Conservation (phyloP, 768 basidiomycete species). For the Collybiopsis luxurians region DNA sequence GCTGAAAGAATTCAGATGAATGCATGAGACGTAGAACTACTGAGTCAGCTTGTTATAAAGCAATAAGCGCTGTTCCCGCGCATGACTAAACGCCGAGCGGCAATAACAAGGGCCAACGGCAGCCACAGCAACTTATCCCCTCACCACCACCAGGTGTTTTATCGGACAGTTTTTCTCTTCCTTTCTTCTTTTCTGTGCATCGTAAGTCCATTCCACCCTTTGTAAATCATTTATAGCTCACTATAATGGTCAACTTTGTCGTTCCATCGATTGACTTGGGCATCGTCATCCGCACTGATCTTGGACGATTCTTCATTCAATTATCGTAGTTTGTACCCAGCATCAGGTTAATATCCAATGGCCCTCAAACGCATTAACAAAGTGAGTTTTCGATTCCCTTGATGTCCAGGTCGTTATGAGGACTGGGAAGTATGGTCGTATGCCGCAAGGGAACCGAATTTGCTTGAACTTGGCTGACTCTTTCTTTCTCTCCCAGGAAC, state of each 20-base stretch:
- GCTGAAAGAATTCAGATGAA: no score
- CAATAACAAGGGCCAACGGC: slow-evolving; percentile 21
- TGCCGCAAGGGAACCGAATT: not conserved
- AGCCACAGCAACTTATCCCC: slow-evolving; percentile 40
- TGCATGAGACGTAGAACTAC: no score
- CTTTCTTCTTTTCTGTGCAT: slow-evolving; percentile 18
- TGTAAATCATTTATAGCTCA: not conserved
- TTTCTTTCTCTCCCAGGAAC: slow-evolving; percentile 62
- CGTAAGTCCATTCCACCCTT: slow-evolving; percentile 13
- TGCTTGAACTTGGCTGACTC: slow-evolving; percentile 11
- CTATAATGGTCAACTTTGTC: slow-evolving; percentile 6
- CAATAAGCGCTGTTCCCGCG: not conserved
- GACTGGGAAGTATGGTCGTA: not conserved
- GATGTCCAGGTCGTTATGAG: not conserved
- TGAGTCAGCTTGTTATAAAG: slow-evolving; percentile 2
- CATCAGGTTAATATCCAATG: slow-evolving; percentile 48
- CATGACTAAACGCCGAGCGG: not conserved
- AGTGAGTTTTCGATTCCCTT: slow-evolving; percentile 43
- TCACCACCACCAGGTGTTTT: slow-evolving; percentile 11
- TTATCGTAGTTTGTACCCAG: slow-evolving; percentile 24
- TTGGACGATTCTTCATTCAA: slow-evolving; percentile 31
- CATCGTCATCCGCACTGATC: slow-evolving; percentile 27
- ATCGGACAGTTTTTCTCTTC: slow-evolving; percentile 16
- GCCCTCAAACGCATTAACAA: slow-evolving; percentile 99
- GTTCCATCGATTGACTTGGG: slow-evolving; percentile 9